Base-by-base conservation (phyloP, 2,329 filamentous ascomycete genomes). In the Ceratocystis cacaofunesta region DNA sequence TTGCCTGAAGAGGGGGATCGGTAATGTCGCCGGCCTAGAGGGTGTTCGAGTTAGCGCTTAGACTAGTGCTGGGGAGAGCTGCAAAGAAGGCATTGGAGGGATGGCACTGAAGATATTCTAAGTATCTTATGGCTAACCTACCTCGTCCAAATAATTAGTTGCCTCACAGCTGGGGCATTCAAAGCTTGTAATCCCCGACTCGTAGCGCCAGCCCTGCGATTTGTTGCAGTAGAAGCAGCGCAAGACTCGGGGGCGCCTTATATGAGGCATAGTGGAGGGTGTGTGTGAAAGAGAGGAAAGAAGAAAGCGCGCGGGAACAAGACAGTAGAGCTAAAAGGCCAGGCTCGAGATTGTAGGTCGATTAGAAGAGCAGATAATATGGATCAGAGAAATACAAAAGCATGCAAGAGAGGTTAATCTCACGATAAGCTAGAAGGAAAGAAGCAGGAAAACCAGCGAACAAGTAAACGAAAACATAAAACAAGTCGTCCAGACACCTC, bases 81-180 rank as follows among this genome's bases (percentile, higher is more conserved):
- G 52, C 22, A 30, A 28, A n/a, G 28, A 4, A 30, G 50, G 46
- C n/a, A n/a, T 5, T 3, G 25, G 64, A 44, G 19, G 17, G n/a
- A 65, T 7, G 52, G n/a, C 6, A 19, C 32, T 25, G 17, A 28
- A 28, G 8, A 62, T 36, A 36, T 12, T 8, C 32, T 1, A 1
- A 10, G 32, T 36, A 12, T 10, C 7, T 2, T 5, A 17, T 5
- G 44, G 44, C 12, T 12, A 7, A 67, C 78, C 67, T 77, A 94
- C 91, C 78, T 92, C 81, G 73, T 99, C 94, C 41, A 96, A 79
- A 76, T 90, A 89, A 75, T 97, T 99, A 67, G 87, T 85, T 19
- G 92, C 89, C 71, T 94, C 89, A 78, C 94, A 99, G 68, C 82
- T 78, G 22, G 81, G 76, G 75, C 91, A 96, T 58, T 85, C 78